A percentile compares a stretch with the other conserved stretches of the same genome.
Conservation (phyloP, 306 rosid species). For the Cicer judaicum region DNA sequence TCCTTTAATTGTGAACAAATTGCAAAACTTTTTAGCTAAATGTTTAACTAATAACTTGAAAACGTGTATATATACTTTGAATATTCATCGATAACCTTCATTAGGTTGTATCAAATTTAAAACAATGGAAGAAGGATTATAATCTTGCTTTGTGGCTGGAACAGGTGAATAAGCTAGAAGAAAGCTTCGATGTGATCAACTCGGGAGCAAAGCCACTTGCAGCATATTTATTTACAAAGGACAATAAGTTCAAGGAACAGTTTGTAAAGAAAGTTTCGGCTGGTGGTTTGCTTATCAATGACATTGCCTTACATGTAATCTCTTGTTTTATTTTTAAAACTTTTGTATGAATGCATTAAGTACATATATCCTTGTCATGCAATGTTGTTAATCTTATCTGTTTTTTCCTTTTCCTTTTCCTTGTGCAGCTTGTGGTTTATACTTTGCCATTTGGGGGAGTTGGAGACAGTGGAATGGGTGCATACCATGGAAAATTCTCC, state of each 20-base stretch:
- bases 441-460: constrained; percentile 96
- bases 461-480: constrained; percentile 94
- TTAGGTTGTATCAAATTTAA: not conserved
- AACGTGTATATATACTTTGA: too few relatives aligned
- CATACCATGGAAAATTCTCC: constrained; percentile 93
- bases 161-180: constrained; percentile 86
- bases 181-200: constrained; percentile 72
- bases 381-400: constrained; percentile 46
- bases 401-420: not conserved
- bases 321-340: not conserved
- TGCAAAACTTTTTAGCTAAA: too few relatives aligned
- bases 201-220: constrained; percentile 93
- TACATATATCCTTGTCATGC: not conserved
- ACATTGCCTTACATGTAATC: constrained; percentile 52
- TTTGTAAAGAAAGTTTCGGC: constrained; percentile 75
- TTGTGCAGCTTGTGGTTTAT: constrained; percentile 67
- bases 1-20: too few relatives aligned
- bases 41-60: too few relatives aligned
- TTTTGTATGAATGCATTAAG: not conserved
- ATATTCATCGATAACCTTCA: not conserved
- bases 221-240: constrained; percentile 81
- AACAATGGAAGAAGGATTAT: not conserved
- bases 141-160: constrained; percentile 25
- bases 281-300: constrained; percentile 83
- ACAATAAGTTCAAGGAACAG: constrained; percentile 73